Conservation (phyloP, 2,329 filamentous ascomycete genomes). For the Beauveria caledonica region DNA sequence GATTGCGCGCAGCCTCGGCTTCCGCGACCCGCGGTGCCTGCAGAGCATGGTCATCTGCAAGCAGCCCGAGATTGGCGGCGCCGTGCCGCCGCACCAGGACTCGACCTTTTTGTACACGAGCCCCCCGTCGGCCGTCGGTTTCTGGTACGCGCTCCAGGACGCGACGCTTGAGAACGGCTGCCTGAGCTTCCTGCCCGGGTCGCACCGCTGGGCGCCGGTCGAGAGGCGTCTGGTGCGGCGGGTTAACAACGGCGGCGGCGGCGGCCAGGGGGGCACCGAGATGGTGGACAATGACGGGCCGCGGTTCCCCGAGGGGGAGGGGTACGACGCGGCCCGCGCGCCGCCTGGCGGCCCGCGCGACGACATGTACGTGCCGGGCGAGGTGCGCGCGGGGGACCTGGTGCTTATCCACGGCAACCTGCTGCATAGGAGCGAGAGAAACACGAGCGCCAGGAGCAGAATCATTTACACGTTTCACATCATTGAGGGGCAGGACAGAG, state of each 20-base stretch:
- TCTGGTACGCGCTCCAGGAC: slow-evolving; percentile 96
- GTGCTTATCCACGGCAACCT: slow-evolving; percentile 95
- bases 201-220: slow-evolving; percentile 66
- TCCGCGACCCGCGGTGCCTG: slow-evolving; percentile 64
- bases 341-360: slow-evolving; percentile 31
- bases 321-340: slow-evolving; percentile 33
- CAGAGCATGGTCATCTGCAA: slow-evolving; percentile 99
- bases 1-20: slow-evolving; percentile 65
- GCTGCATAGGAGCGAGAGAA: slow-evolving; percentile 92
- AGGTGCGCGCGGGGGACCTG: slow-evolving; percentile 84
- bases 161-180: slow-evolving; percentile 81
- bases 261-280: slow-evolving; percentile 52
- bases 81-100: slow-evolving; percentile 87
- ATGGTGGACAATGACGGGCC: slow-evolving; percentile 63
- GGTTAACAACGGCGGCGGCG: slow-evolving; percentile 35
- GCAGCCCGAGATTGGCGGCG: slow-evolving; percentile 89
- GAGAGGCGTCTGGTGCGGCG: slow-evolving; percentile 67
- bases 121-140: slow-evolving; percentile 82
- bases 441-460: slow-evolving; percentile 73
- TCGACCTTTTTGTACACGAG: slow-evolving; percentile 87
- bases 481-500: slow-evolving; percentile 68
- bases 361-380: slow-evolving; percentile 65
- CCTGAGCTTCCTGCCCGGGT: slow-evolving; percentile 75
- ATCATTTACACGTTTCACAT: slow-evolving; percentile 98
- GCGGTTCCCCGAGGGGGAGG: slow-evolving; percentile 48